Evolutionary conservation across 225 moss, liverwort and hornwort species (phyloP), one percentile per base, ranked within the genome.

Genomic region (Pseudoscleropodium purum): DNA sequence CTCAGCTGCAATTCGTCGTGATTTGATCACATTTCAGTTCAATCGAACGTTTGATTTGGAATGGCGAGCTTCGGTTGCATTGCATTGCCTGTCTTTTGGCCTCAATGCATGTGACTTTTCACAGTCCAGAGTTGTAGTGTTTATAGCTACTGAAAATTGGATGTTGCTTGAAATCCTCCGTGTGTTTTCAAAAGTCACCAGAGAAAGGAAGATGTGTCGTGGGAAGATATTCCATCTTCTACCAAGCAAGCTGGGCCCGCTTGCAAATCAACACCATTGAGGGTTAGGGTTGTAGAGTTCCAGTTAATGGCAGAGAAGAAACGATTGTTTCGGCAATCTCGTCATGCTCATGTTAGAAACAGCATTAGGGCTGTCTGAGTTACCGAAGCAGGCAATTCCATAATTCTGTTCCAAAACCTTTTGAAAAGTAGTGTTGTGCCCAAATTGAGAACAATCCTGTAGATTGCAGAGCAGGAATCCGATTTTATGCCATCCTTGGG

Each of bases 51-150:
- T 26, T 36, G 54, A 72, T 26, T 34, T 67, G 15, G 69, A 72
- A 21, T 57, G 63, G 65, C 25, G 61, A 84, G 18, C 76, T 89
- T 84, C 49, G 13, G 61, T 36, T 85, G 78, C 74, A 61, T 75
- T 82, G 54, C 73, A 52, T 68, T 79, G 37, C 37, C 59, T 85
- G 85, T 77, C 87, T 43, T 72, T 87, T 92, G 77, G 86, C 37
- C 37, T 90, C 84, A 89, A 91, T 88, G 75, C 88, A 88, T 93
- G 88, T 91, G 90, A 87, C 91, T 82, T 73, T 93, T 91, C 90
- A 84, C 83, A 88, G 49, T 64, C 81, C 61, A 47, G 15, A 74
- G 51, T 37, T 75, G 29, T 4, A 51, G 15, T 52, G 36, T 21
- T 34, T 27, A 25, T 10, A 72, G 80, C 16, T 56, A 29, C 6